phyloP scores from a whole-genome alignment of 2,329 filamentous ascomycete genomes.

The Colletotrichum cereale region DNA sequence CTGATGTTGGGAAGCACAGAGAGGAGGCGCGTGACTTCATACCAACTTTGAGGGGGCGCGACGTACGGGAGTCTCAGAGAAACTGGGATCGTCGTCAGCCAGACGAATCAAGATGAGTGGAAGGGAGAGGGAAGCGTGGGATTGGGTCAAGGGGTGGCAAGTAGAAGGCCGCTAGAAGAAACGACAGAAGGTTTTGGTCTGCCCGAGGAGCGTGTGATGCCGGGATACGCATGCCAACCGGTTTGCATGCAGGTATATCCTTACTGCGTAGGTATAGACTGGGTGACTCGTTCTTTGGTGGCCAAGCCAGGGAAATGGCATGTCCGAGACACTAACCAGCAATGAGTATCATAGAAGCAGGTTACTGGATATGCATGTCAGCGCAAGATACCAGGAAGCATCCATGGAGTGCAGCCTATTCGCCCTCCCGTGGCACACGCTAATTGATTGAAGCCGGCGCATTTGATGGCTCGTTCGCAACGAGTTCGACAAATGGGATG shows the following conservation, averaged over 20 bases:
- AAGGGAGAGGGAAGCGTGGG: neutral
- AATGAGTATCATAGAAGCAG: neutral
- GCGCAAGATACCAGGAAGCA: neutral
- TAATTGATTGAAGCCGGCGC: conserved; percentile 1
- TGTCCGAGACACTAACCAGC: too few species aligned
- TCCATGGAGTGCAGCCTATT: too few species aligned
- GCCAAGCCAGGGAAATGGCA: neutral
- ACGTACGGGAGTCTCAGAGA: conserved; percentile 30
- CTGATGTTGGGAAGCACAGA: conserved; percentile 30
- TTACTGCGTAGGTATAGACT: too few species aligned
- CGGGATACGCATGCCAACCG: conserved; percentile 26
- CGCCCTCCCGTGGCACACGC: neutral
- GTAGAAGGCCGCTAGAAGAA: conserved; percentile 35
- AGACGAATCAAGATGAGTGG: conserved; percentile 22
- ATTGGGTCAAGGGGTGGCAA: conserved; percentile 9
- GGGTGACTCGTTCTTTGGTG: neutral
- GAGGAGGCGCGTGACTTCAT: conserved; percentile 19
- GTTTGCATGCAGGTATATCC: neutral
- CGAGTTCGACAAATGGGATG: conserved; percentile 24
- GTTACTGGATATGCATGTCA: neutral
- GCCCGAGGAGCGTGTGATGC: conserved; percentile 1
- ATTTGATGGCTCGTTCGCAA: conserved; percentile 33
- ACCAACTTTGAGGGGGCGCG: conserved; percentile 8
- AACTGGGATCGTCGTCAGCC: conserved; percentile 8
- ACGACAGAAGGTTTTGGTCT: conserved; percentile 22